Base-by-base conservation (phyloP, 2,329 filamentous ascomycete species). In the Chaetomium strumarium region DNA sequence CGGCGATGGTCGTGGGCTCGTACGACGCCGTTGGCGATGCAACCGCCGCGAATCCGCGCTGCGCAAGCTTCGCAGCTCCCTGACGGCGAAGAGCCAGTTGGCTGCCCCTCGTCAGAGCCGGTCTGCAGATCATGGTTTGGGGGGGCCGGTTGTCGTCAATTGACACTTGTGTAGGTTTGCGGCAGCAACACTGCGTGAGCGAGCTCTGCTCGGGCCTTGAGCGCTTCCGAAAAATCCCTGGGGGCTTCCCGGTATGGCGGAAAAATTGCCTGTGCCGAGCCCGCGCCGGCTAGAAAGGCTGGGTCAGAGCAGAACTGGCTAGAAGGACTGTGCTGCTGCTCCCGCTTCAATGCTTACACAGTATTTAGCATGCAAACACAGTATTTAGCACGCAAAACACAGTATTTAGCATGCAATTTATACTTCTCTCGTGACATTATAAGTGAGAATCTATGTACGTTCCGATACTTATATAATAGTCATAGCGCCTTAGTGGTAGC, bases 1-100 rank as follows among this genome's bases (percentile, higher is more conserved):
- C 92, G 70, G 84, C 82, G 71, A 88, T 82, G 73, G 95, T 88
- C 68, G 87, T 81, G 58, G 87, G 83, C 75, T 96, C 86, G 77
- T 95, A 99, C 71, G 87, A 84, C 75, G 91, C 88, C 63, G 88
- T 85, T 59, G 82, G 82, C 54, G 70, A 67, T 5, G 75, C 72
- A 77, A 87, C 75, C 64, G 88, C 79, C 56, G 74, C 74, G 64
- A 76, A 81, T 62, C 72, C 72, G 63, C 79, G 72, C 66, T 74
- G 75, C 55, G 71, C 68, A 60, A 73, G 68, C 68, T 67, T 79
- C 80, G 71, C 79, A 78, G 76, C 79, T 69, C 66, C 54, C 53
- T 75, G 75, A 69, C 75, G 72, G 63, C 79, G 76, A 65, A 75
- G 71, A 65, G 77, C 77, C 70, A 80, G 75, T 73, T 79, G 77